phyloP scores from a whole-genome alignment of 1,284 basidiomycete genomes.

The Ustilago lituana region DNA sequence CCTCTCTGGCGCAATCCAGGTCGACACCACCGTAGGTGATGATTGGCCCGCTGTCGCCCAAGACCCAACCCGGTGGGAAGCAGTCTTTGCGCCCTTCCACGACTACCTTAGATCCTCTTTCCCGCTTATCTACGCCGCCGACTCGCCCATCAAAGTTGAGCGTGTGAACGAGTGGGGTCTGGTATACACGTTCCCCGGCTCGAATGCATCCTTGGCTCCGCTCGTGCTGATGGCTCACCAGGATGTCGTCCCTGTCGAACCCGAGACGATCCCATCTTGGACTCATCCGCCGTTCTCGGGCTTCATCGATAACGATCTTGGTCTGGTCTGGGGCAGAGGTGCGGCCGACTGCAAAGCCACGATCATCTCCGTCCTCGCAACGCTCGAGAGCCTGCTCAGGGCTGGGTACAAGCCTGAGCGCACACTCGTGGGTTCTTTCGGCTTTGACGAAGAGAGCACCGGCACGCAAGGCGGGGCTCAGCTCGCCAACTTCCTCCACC shows the following conservation, averaged over 20 bases:
- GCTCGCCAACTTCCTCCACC: slow-evolving; percentile 41
- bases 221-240: slow-evolving; percentile 76
- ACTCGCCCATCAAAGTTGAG: slow-evolving; percentile 37
- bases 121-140: slow-evolving; percentile 28
- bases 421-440: slow-evolving; percentile 73
- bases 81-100: slow-evolving; percentile 49
- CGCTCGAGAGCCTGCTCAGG: slow-evolving; percentile 70
- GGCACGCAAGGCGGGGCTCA: slow-evolving; percentile 58
- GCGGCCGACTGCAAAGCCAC: slow-evolving; percentile 67
- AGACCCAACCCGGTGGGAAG: slow-evolving; percentile 39
- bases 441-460: slow-evolving; percentile 75
- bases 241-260: slow-evolving; percentile 72
- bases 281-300: slow-evolving; percentile 71
- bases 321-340: slow-evolving; percentile 71
- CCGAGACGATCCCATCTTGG: slow-evolving; percentile 70
- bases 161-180: slow-evolving; percentile 75
- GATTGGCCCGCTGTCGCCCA: slow-evolving; percentile 48
- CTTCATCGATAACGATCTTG: slow-evolving; percentile 68
- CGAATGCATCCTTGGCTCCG: slow-evolving; percentile 73
- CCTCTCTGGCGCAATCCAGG: slow-evolving; percentile 47
- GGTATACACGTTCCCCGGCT: slow-evolving; percentile 75
- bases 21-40: slow-evolving; percentile 52
- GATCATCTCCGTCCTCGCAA: slow-evolving; percentile 69
- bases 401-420: slow-evolving; percentile 68
- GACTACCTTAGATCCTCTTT: slow-evolving; percentile 42